A percentile compares a stretch with the other conserved stretches of the same genome.
Conservation (phyloP, 2,329 filamentous ascomycete species). For the Colletotrichum lini region DNA sequence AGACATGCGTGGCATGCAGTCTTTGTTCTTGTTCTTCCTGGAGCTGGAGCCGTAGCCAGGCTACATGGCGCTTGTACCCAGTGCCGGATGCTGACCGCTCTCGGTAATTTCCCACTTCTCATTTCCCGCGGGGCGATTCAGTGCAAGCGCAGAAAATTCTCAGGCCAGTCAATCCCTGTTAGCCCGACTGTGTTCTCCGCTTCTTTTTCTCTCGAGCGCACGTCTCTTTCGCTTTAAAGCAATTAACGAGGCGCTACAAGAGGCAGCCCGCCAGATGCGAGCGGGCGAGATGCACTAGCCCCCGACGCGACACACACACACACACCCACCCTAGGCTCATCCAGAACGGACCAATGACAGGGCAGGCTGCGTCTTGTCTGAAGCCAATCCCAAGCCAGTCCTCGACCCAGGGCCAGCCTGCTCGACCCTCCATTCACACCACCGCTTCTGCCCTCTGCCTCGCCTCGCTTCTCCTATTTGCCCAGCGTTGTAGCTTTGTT, state of each 20-base stretch:
- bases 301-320: slow-evolving; percentile 4
- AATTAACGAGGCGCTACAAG: slow-evolving; percentile 30
- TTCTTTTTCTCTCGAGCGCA: background rate
- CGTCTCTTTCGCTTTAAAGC: slow-evolving; percentile 27
- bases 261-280: slow-evolving; percentile 34
- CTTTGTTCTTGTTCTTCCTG: background rate
- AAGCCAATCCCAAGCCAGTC: slow-evolving; percentile 15
- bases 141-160: slow-evolving; percentile 41
- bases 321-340: slow-evolving; percentile 5
- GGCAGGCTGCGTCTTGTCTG: background rate
- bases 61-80: slow-evolving; percentile 8
- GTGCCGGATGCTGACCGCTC: slow-evolving; percentile 26
- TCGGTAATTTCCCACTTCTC: slow-evolving; percentile 39
- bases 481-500: slow-evolving; percentile 6
- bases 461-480: background rate
- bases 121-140: slow-evolving; percentile 41
- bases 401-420: background rate
- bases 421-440: slow-evolving; percentile 2
- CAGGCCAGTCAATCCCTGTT: slow-evolving; percentile 24
- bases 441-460: slow-evolving; percentile 6
- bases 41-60: background rate
- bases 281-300: slow-evolving; percentile 33
- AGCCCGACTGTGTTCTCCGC: background rate
- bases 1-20: background rate
- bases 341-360: slow-evolving; percentile 11